phyloP scores from a whole-genome alignment of 495 filamentous ascomycete species.

The Astrocystis sublimbata region DNA sequence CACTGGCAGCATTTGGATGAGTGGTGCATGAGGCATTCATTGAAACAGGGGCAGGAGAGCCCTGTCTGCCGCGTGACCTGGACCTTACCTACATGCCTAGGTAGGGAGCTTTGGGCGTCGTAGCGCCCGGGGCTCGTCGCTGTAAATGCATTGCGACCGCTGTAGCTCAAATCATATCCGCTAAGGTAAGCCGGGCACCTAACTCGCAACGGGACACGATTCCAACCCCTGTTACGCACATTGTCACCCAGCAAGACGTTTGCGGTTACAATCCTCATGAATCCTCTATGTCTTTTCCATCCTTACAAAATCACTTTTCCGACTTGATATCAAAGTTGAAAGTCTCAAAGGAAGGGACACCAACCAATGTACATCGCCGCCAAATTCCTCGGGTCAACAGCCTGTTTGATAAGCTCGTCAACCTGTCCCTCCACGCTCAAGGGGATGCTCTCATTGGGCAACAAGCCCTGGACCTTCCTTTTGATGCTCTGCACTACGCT shows the following conservation, averaged over 20 bases:
- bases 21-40: too few relatives aligned
- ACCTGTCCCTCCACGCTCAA: constrained; percentile 95
- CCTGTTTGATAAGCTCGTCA: constrained; percentile 84
- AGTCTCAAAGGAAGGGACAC: constrained; percentile 88
- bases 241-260: too few relatives aligned
- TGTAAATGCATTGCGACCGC: not conserved
- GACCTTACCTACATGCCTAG: too few relatives aligned
- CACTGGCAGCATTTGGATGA: too few relatives aligned
- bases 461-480: constrained; percentile 79
- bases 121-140: not conserved
- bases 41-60: too few relatives aligned
- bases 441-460: constrained; percentile 84
- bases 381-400: constrained; percentile 73
- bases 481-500: constrained; percentile 87
- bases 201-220: not conserved
- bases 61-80: too few relatives aligned
- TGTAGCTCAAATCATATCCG: not conserved
- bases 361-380: constrained; percentile 96
- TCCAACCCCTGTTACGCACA: too few relatives aligned
- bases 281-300: too few relatives aligned
- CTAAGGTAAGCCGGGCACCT: not conserved
- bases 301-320: too few relatives aligned
- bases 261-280: too few relatives aligned
- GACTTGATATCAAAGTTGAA: too few relatives aligned
- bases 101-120: too few relatives aligned